These are phyloP conservation scores for Cucumis melo DNA, from an alignment of 306 rosid genomes.

Conservation along the genomic window DNA sequence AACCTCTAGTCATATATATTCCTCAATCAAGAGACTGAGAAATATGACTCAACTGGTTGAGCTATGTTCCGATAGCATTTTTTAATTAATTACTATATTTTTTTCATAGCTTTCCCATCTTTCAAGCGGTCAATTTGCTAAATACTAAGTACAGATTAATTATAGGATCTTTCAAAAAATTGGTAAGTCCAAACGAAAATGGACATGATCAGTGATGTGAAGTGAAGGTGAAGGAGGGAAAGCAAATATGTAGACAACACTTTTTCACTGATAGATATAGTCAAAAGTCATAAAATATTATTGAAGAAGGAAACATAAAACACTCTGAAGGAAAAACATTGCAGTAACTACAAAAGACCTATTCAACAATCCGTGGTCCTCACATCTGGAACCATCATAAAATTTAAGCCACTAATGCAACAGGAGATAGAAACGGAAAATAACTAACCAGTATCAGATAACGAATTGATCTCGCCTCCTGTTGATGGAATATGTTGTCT, in stretches of 20 bases:
- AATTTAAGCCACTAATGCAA: neutral
- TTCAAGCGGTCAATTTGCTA: neutral
- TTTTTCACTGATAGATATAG: neutral
- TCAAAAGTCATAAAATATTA: neutral
- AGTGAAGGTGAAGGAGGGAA: neutral
- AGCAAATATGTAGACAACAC: neutral
- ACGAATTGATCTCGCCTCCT: constrained; percentile 37
- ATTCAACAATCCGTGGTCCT: neutral
- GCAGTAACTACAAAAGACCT: neutral
- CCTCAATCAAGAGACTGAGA: neutral
- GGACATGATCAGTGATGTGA: neutral
- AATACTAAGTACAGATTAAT: neutral
- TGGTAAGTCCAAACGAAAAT: too few relatives aligned
- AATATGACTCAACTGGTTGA: neutral
- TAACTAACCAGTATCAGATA: constrained; percentile 62
- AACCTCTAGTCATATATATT: neutral
- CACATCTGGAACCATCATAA: constrained; percentile 1
- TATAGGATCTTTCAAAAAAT: neutral
- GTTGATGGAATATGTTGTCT: constrained; percentile 42
- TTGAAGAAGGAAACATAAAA: neutral
- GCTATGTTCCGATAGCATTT: too few relatives aligned
- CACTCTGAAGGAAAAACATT: neutral
- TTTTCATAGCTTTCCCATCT: neutral
- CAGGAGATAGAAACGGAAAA: constrained; percentile 12
- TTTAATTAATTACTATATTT: neutral